Evolutionary conservation across 345 rosid species (phyloP).

Genomic region (Hypericum perforatum): DNA sequence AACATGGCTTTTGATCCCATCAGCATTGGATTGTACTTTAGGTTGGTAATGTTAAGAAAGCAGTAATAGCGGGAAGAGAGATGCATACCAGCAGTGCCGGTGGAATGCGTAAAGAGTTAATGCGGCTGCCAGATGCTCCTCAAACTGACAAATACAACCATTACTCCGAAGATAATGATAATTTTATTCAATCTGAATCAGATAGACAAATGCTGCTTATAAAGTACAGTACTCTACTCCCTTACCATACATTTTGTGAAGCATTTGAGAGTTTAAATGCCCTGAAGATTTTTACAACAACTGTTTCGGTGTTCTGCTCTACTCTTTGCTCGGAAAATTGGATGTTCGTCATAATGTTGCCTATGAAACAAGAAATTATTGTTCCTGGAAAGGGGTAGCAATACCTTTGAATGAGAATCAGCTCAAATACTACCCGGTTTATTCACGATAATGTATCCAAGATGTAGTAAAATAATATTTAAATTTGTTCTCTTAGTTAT

Average conservation of each 20-base stretch:
- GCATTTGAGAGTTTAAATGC: too few species aligned
- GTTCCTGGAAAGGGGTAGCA: too few species aligned
- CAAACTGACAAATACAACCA: constrained; percentile 50
- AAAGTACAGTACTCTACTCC: constrained; percentile 38
- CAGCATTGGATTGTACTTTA: constrained; percentile 20
- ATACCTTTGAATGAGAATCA: too few species aligned
- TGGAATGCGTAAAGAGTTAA: constrained; percentile 67
- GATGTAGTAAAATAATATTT: too few species aligned
- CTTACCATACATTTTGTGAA: background rate
- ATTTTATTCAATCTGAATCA: constrained; percentile 81
- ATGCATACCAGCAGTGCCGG: constrained; percentile 27
- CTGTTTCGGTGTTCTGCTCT: too few species aligned
- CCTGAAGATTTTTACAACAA: too few species aligned
- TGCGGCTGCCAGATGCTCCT: constrained; percentile 67
- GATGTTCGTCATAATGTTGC: too few species aligned
- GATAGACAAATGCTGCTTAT: constrained; percentile 92
- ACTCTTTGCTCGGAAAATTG: too few species aligned
- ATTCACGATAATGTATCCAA: too few species aligned
- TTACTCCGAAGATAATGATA: constrained; percentile 53
- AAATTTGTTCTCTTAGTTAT: too few species aligned
- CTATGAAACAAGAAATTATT: too few species aligned
- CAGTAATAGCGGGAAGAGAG: constrained; percentile 61
- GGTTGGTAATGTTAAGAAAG: constrained; percentile 68
- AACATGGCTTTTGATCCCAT: background rate
- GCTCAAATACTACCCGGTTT: too few species aligned